These are phyloP conservation scores for Sophora flavescens DNA, from an alignment of 306 rosid genomes.

Conservation along the genomic window DNA sequence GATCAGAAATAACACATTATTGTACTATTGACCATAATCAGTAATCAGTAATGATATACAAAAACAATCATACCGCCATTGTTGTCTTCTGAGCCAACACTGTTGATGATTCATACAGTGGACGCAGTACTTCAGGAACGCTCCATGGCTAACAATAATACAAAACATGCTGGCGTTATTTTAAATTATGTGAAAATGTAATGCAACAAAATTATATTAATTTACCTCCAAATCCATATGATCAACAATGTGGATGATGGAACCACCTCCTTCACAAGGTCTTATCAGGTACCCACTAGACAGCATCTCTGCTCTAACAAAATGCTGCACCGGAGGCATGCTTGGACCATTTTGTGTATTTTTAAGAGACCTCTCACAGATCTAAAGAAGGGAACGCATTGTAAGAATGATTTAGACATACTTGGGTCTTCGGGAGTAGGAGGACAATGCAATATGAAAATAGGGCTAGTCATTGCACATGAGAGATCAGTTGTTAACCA, in stretches of 20 bases:
- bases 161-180: conserved; percentile 33
- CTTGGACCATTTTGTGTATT: conserved; percentile 96
- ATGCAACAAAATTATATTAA: not conserved
- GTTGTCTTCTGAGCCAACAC: conserved; percentile 94
- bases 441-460: not conserved
- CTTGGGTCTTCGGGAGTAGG: not conserved
- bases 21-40: not conserved
- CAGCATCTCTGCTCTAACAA: conserved; percentile 95
- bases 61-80: conserved; percentile 77
- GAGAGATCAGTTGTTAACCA: not conserved
- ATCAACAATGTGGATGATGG: conserved; percentile 95
- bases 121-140: conserved; percentile 95
- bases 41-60: conserved; percentile 3
- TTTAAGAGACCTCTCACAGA: conserved; percentile 94
- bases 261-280: conserved; percentile 99
- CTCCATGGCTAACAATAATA: conserved; percentile 81
- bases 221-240: conserved; percentile 92
- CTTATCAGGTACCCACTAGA: conserved; percentile 94
- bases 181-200: conserved; percentile 4
- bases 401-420: conserved; percentile 36
- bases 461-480: not conserved
- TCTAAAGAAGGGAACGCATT: conserved; percentile 49
- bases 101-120: conserved; percentile 90
- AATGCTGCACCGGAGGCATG: conserved; percentile 98
- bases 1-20: conserved; percentile 5